Evolutionary conservation across 192 early-diverging fungal species (phyloP), one percentile per base, ranked within the genome.

Genomic region (Phycomyces blakesleeanus): DNA sequence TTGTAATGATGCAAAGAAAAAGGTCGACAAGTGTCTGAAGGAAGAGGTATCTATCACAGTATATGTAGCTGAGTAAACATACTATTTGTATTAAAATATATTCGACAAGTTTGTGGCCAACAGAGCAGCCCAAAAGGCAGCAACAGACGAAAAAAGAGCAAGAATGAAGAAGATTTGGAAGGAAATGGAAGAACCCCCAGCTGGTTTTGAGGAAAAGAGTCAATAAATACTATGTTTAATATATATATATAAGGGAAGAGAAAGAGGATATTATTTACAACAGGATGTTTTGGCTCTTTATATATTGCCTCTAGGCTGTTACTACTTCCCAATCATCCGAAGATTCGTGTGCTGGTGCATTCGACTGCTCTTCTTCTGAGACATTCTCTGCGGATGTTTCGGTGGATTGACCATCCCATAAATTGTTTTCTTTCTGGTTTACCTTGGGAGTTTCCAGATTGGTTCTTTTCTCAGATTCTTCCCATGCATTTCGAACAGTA

Each of bases 11-110:
- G 69, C 81, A 34, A 84, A 84, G 52, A 34, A 53, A 47, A 68
- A 73, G 47, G 69, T 84, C 61, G 81, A 84, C 39, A 63, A 78
- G 2, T 84, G 82, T 65, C 63, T 84, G 34, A 74, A 75, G 38
- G 63, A 68, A 39, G 82, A 84, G 74, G 82, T 84, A 79, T n/a
- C n/a, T n/a, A n/a, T n/a, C n/a, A n/a, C n/a, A n/a, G n/a, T n/a
- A n/a, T n/a, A n/a, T n/a, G n/a, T n/a, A n/a, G n/a, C n/a, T n/a
- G n/a, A n/a, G n/a, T n/a, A n/a, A n/a, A n/a, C n/a, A n/a, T n/a
- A n/a, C n/a, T n/a, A n/a, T n/a, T n/a, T n/a, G n/a, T n/a, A n/a
- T n/a, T n/a, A n/a, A n/a, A n/a, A n/a, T n/a, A n/a, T n/a, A n/a
- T n/a, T n/a, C n/a, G n/a, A n/a, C n/a, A 38, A 84, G 82, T 81